Evolutionary conservation across 208 protist species (phyloP).

Genomic region (Trypanosomatidae sp.): DNA sequence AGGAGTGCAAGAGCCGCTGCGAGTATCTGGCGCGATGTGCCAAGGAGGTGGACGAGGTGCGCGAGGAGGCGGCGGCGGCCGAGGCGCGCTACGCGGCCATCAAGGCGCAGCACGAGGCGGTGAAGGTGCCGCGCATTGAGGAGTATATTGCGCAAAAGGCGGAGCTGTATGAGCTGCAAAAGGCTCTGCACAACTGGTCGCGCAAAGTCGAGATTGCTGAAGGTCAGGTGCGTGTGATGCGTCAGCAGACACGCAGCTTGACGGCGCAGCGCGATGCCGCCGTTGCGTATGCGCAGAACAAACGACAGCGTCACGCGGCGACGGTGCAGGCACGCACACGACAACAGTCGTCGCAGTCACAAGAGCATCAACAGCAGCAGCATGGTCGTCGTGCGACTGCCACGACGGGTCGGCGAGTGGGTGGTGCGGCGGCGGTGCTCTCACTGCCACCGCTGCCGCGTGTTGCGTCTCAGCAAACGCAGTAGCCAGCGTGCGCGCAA

Average conservation of each 20-base stretch:
- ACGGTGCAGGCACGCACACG: not conserved
- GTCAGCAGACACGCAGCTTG: conserved; percentile 37
- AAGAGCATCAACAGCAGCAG: conserved; percentile 5
- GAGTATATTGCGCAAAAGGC: conserved; percentile 92
- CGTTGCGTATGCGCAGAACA: conserved; percentile 16
- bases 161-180: conserved; percentile 82
- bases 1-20: conserved; percentile 70
- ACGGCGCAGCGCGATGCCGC: conserved; percentile 13
- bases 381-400: conserved; percentile 49
- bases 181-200: conserved; percentile 76
- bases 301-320: conserved; percentile 2
- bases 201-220: conserved; percentile 90
- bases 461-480: too few species aligned
- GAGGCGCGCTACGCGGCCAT: conserved; percentile 60
- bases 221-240: conserved; percentile 45
- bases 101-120: conserved; percentile 71
- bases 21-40: conserved; percentile 57
- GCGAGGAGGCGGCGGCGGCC: conserved; percentile 45
- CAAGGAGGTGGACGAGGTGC: conserved; percentile 48
- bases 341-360: not conserved
- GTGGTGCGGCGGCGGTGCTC: too few species aligned
- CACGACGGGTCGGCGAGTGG: too few species aligned
- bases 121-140: conserved; percentile 88
- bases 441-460: too few species aligned
- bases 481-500: too few species aligned